A percentile compares a stretch with the other conserved stretches of the same genome.
Conservation (phyloP, 169 alveolate species). For the Cryptosporidium viatorum region DNA sequence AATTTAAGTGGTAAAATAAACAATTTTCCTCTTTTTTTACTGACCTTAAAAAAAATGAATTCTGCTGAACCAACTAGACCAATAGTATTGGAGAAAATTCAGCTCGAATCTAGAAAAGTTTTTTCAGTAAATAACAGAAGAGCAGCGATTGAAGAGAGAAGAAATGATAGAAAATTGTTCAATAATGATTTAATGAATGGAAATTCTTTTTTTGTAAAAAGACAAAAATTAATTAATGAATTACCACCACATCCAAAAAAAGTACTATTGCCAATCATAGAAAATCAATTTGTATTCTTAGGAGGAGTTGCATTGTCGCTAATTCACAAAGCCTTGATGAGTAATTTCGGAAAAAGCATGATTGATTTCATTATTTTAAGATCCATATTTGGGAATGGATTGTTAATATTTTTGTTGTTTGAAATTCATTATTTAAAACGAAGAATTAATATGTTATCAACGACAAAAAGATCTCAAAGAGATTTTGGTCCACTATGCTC, state of each 20-base stretch:
- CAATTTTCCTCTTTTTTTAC: neutral
- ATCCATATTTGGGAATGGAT: conserved; percentile 9
- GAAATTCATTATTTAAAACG: conserved; percentile 34
- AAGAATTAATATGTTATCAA: conserved; percentile 1
- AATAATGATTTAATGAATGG: neutral
- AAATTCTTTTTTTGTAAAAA: conserved; percentile 48
- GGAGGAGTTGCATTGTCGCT: conserved; percentile 45
- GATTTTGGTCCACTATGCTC: neutral
- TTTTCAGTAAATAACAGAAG: conserved; percentile 51
- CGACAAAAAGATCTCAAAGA: neutral
- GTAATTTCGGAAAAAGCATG: conserved; percentile 40
- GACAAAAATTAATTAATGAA: conserved; percentile 18
- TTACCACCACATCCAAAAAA: conserved; percentile 70
- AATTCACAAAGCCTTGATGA: conserved; percentile 20
- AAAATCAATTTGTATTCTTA: conserved; percentile 41
- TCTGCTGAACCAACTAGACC: conserved; percentile 34
- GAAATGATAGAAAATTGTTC: conserved; percentile 11
- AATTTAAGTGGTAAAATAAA: neutral
- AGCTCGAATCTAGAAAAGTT: conserved; percentile 45
- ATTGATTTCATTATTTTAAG: conserved; percentile 46
- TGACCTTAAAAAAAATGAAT: neutral
- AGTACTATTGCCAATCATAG: conserved; percentile 48
- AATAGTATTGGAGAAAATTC: conserved; percentile 57
- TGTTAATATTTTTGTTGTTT: conserved; percentile 12
- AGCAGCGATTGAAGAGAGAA: conserved; percentile 49